Base-by-base conservation (phyloP, 176 grass and related monocot genomes). In the Raddia distichophylla region DNA sequence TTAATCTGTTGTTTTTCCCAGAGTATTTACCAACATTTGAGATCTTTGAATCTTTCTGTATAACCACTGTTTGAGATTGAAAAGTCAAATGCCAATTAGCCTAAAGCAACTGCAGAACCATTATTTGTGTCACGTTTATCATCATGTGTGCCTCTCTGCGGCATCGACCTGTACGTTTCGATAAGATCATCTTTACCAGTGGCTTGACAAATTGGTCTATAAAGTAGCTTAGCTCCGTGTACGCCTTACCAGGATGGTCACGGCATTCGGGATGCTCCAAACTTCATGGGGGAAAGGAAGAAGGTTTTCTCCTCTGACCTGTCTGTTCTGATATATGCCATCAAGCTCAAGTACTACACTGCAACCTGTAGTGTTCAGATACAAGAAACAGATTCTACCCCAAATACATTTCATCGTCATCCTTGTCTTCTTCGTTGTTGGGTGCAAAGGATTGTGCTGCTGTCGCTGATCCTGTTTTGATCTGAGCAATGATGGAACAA, bases 201-300 rank as follows among this genome's bases (percentile, higher is more conserved):
- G 14, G 1, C 3, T 20, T 15, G n/a, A 32, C 42, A 61, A 50
- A 73, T 42, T 15, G 45, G 18, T 11, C 27, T 5, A 54, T 53
- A 86, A 68, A 80, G 85, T 59, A 74, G 16, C 49, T 3, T 49
- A 33, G 51, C 32, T 85, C 9, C 50, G 5, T 75, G 60, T 49
- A 15, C 18, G 53, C 44, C 47, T 86, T 59, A 44, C 13, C 45
- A 44, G 63, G 6, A 67, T 15, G 14, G 42, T 66, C 50, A 88
- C 58, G 58, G 22, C 27, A 72, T 72, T 67, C 40, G 66, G 18
- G 67, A 11, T 72, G 59, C 60, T 88, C 67, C 10, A 14, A 50
- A 6, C 49, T 83, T 66, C 59, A 73, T 20, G 50, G 48, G 48
- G 13, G 46, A 65, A 12, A 8, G 4, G 42, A 71, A 87, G 60